Base-by-base conservation (phyloP, 2,329 filamentous ascomycete species). In the Trichothecium sympodiale region DNA sequence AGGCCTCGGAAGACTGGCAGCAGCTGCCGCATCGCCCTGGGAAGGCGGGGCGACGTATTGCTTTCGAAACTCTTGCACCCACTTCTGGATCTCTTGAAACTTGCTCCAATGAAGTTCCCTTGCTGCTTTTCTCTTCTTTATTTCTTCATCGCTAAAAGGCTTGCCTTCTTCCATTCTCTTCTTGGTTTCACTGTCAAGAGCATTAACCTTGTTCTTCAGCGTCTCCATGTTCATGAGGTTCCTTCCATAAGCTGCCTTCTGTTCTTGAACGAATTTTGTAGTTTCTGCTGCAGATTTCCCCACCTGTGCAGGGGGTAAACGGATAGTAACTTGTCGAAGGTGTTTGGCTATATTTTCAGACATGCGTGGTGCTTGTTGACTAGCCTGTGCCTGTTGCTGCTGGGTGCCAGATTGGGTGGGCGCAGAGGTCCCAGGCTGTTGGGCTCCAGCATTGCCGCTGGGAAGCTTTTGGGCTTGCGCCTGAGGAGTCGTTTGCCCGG, bases 141-240 rank as follows among this genome's bases (percentile, higher is more conserved):
- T 36, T 12, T 39, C 40, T 13, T 34, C 33, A 17, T 41, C 40
- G 9, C 16, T 33, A 13, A 39, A 33, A 5, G 40, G 40, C 15
- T 35, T 41, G 15, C 37, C 37, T 12, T 31, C 17, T 4, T 31
- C 14, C 4, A 28, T 16, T 12, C 31, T 33, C 13, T 28, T 23
- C 17, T 23, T 25, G 16, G 37, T 29, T 26, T 37, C 34, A 16
- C 29, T 29, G n/a, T 41, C 40, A n/a, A 36, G 36, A 12, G 38
- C 29, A n/a, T 29, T 31, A 27, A 41, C 36, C 18, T 35, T 35
- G 9, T 25, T 32, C 17, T 33, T 38, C 10, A 30, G 10, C 7
- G 20, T 38, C 33, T 41, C 39, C 29, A 39, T 36, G 12, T 29
- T 20, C 17, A 38, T 26, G 3, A 41, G 15, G 13, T 34, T 37